Base-by-base conservation (phyloP, 106 monocot species). In the Phalaenopsis aphrodite region DNA sequence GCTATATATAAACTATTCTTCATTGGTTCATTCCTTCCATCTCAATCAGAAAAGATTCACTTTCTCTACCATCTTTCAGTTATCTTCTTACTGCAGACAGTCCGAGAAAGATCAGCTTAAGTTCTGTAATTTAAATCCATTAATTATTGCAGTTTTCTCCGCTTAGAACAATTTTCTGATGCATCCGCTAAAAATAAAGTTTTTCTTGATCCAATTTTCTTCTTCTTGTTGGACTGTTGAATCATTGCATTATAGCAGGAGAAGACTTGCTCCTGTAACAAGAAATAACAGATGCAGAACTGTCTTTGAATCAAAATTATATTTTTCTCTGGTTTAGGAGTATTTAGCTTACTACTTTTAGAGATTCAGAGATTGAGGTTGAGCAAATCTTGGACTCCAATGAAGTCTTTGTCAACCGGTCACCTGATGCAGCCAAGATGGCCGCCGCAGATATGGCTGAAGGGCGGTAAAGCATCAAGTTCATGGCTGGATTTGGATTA, bases 221-320 rank as follows among this genome's bases (percentile, higher is more conserved):
- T 78, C 79, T 73, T 89, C 43, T 78, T 55, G 72, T 1, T 52
- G 52, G 87, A 78, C 77, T 88, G 79, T 48, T 90, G 87, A 85
- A 90, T 87, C 88, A 93, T 89, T 82, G 75, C 64, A 76, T 56
- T 86, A 78, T 92, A 92, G 90, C 90, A 95, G 78, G 91, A 86
- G 82, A 85, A 87, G 68, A 91, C 87, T 78, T 85, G 80, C 41
- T 85, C 91, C 91, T 94, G 84, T 36, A 30, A 87, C 38, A 79
- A 52, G 10, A 52, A 12, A 16, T 52, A 52, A 52, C 52, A 12
- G 52, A 52, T 12, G 14, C 10, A 52, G 12, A 12, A 12, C 11
- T 14, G 52, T 52, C 52, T 43, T 41, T 38, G 43, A 75, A 45
- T 37, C 43, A 23, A 75, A 4, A 45, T 71, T 71, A 11, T 16